Evolutionary conservation across 2,329 filamentous ascomycete genomes (phyloP), one percentile per base, ranked within the genome.

Genomic region (Alternaria arbusti): DNA sequence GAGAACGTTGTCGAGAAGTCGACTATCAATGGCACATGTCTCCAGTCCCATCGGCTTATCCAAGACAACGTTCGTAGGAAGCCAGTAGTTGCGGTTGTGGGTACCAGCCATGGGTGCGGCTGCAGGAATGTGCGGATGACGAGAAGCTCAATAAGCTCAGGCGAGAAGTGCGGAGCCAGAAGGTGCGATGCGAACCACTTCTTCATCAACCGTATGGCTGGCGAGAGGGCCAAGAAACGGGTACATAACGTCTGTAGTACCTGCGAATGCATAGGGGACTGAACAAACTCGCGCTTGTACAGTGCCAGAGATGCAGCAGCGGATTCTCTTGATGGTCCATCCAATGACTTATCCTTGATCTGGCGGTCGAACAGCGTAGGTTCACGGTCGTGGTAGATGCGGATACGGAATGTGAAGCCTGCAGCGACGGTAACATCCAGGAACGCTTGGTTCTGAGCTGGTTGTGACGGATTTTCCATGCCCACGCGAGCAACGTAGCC

Each of bases 1-100:
- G 72, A 64, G 44, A 72, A 72, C 2, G 65, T 67, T 15, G 71
- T 69, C 23, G 88, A 86, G 25, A 93, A 86, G 78, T 97, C 93
- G 25, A 97, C 85, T 32, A 97, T 85, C 30, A 98, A 84, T 1
- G 96, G 91, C 57, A 94, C 90, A 8, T 89, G 85, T 26, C 92
- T 88, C 96, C 96, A 99, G 78, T 98, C 93, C 94, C 96, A 99
- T 45, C 89, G 86, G 1, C 94, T 89, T 13, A 99, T 84, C 78
- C 95, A 91, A 30, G 90, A 83, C 1, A 99, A 83, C 1, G 92
- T 92, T 22, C 94, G 89, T 26, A 97, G 81, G 75, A 99, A 95
- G 5, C 92, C 96, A 0, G 91, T 90, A 71, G 89, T 89, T 10
- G 90, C 85, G 70, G 90, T 95, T 0, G 91, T 91, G 0, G 96